phyloP scores from a whole-genome alignment of 352 stramenopile genomes.

The Phytophthora fragariae region DNA sequence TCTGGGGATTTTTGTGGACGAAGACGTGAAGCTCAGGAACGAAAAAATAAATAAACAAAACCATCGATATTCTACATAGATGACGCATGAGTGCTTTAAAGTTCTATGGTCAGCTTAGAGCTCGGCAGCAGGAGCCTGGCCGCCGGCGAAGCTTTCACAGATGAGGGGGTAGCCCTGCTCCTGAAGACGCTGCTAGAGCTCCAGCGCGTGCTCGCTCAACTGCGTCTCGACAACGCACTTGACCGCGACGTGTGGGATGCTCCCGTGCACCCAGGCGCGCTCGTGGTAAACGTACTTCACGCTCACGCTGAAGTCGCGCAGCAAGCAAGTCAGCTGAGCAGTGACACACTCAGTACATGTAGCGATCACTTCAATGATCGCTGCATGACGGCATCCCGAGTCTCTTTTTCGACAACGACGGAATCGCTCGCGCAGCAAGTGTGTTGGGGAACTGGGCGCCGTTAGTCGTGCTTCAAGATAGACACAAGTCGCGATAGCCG shows the following conservation, averaged over 20 bases:
- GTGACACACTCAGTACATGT: no score
- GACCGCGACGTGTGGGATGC: constrained; percentile 95
- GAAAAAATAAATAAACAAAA: constrained; percentile 32
- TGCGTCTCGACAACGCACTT: constrained; percentile 97
- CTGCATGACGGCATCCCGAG: no score
- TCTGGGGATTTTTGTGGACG: no score
- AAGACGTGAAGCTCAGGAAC: neutral
- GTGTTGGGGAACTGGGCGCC: no score
- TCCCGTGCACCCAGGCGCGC: constrained; percentile 95
- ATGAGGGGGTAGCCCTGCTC: constrained; percentile 89
- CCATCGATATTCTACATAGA: constrained; percentile 43
- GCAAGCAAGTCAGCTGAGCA: constrained; percentile 89
- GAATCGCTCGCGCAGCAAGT: no score
- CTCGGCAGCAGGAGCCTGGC: constrained; percentile 34
- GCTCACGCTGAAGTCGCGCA: constrained; percentile 90
- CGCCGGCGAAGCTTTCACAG: constrained; percentile 65
- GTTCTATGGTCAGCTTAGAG: constrained; percentile 35
- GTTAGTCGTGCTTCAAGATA: no score
- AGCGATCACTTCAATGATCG: no score
- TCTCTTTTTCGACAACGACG: no score
- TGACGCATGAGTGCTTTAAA: constrained; percentile 22
- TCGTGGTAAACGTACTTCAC: constrained; percentile 99
- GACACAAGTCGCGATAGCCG: no score
- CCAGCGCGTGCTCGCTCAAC: constrained; percentile 92
- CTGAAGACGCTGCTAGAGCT: constrained; percentile 88